phyloP scores from a whole-genome alignment of 2,329 filamentous ascomycete species.

The Colletotrichum sp. region DNA sequence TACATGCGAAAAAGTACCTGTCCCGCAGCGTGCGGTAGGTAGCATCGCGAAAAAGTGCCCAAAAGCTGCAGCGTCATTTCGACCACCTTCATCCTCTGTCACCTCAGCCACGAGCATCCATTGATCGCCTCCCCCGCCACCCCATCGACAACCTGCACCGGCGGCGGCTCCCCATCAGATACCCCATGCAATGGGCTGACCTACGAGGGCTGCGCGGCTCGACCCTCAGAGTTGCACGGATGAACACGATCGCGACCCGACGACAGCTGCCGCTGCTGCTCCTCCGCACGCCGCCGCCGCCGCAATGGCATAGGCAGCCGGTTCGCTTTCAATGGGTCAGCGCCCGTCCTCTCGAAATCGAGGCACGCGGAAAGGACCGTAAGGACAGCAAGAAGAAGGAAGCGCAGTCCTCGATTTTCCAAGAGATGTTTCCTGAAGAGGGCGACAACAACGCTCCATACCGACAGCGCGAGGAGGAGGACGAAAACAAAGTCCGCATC shows the following conservation, averaged over 20 bases:
- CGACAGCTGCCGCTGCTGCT: conserved; percentile 15
- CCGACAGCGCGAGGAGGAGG: background rate
- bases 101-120: background rate
- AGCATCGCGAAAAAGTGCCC: background rate
- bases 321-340: background rate
- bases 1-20: background rate
- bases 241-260: conserved; percentile 9
- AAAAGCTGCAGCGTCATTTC: background rate
- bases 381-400: background rate
- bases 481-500: conserved; percentile 5
- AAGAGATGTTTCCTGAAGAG: conserved; percentile 14
- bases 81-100: background rate
- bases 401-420: background rate
- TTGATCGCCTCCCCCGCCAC: background rate
- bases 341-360: background rate
- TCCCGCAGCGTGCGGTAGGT: background rate
- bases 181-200: conserved; percentile 22
- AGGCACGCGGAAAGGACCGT: background rate
- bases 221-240: conserved; percentile 17
- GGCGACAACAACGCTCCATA: background rate
- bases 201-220: conserved; percentile 17
- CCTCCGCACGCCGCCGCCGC: background rate
- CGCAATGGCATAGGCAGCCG: background rate
- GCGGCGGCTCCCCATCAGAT: background rate
- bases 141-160: background rate